Evolutionary conservation across 352 stramenopile genomes (phyloP).

Genomic region (Globisporangium parvum): DNA sequence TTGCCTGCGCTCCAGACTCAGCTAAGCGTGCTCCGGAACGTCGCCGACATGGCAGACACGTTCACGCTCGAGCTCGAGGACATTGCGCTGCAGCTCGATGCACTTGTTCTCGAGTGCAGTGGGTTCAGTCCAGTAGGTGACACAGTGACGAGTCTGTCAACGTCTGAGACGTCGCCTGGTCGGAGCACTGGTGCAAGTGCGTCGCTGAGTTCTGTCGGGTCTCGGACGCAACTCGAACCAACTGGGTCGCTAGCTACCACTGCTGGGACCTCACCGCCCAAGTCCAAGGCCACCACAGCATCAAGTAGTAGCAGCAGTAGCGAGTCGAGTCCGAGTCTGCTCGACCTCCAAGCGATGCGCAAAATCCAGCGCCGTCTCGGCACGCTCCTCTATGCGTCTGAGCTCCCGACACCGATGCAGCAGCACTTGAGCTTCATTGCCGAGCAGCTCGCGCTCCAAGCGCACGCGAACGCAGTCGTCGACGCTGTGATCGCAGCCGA

Average conservation of each 20-base stretch:
- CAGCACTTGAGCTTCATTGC: slow-evolving; percentile 40
- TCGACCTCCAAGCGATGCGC: slow-evolving; percentile 79
- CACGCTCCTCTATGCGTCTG: slow-evolving; percentile 63
- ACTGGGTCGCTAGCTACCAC: neutral
- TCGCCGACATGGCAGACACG: slow-evolving; percentile 42
- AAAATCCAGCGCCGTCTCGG: slow-evolving; percentile 72
- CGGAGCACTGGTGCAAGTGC: neutral
- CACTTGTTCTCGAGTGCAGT: slow-evolving; percentile 27
- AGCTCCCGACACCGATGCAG: slow-evolving; percentile 49
- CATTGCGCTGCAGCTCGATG: slow-evolving; percentile 35
- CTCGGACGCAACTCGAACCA: no score
- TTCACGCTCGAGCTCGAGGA: slow-evolving; percentile 56
- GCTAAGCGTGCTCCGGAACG: slow-evolving; percentile 33
- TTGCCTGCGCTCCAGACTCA: slow-evolving; percentile 61
- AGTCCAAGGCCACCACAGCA: neutral
- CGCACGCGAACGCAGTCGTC: slow-evolving; percentile 58
- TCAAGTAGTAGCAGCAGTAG: neutral
- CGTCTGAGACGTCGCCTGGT: neutral
- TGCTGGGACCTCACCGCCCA: neutral
- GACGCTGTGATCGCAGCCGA: slow-evolving; percentile 47
- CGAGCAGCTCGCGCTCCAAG: slow-evolving; percentile 54
- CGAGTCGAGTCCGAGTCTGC: slow-evolving; percentile 5
- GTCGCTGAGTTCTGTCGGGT: neutral
- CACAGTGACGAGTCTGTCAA: neutral
- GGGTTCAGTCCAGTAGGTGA: neutral